Evolutionary conservation across 768 basidiomycete species (phyloP).

Genomic region (Pleurotus tuoliensis): DNA sequence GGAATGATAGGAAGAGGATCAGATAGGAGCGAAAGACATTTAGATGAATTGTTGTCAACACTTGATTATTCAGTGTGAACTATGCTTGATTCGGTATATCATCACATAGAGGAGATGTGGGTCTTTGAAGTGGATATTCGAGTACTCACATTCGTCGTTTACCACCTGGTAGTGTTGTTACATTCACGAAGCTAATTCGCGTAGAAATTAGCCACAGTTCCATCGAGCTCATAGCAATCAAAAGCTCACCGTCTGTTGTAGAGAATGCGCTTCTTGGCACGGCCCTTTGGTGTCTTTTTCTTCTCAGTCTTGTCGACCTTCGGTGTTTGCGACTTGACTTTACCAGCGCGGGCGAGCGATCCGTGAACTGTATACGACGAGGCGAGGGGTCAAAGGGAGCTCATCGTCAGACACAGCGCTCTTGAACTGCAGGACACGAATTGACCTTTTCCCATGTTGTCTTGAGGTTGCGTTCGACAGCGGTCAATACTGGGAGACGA

Average conservation of each 20-base stretch:
- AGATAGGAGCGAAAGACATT: conserved; percentile 99
- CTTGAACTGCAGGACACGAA: conserved; percentile 12
- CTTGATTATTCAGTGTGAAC: conserved; percentile 89
- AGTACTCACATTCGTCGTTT: conserved; percentile 92
- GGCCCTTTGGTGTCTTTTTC: conserved; percentile 97
- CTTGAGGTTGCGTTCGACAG: conserved; percentile 44
- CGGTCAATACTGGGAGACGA: conserved; percentile 15
- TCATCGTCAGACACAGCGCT: conserved; percentile 7
- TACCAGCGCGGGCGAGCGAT: conserved; percentile 98
- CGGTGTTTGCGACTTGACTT: conserved; percentile 97
- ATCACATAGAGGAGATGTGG: conserved; percentile 31
- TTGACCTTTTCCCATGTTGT: conserved; percentile 74
- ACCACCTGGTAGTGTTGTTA: conserved; percentile 85
- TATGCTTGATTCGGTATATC: conserved; percentile 74
- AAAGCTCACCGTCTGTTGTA: conserved; percentile 84
- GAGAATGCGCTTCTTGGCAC: conserved; percentile 93
- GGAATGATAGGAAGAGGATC: conserved; percentile 36
- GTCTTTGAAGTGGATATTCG: not conserved
- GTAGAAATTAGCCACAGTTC: not conserved
- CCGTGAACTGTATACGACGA: conserved; percentile 73
- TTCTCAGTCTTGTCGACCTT: conserved; percentile 99
- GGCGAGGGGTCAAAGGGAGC: not conserved
- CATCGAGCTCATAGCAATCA: not conserved
- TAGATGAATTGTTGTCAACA: conserved; percentile 85
- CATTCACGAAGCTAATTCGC: conserved; percentile 78